A percentile compares a stretch with the other conserved stretches of the same genome.
Conservation (phyloP, 805 yeast genomes). For the Jamesozyma hellenica region DNA sequence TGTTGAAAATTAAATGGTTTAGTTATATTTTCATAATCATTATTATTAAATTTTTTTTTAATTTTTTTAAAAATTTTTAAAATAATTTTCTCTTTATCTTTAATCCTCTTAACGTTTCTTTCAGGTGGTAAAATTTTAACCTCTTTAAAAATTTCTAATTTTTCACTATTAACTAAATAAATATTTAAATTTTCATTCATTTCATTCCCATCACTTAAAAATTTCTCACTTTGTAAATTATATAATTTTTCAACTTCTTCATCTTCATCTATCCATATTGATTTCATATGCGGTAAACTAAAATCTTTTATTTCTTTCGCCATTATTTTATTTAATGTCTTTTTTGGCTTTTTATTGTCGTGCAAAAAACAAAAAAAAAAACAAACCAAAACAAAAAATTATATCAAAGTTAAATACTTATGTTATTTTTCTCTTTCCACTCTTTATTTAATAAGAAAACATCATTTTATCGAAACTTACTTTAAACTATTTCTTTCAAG, state of each 20-base stretch:
- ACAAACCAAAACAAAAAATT: neutral
- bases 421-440: too few relatives aligned
- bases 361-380: neutral
- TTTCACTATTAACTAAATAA: constrained; percentile 23
- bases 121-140: neutral
- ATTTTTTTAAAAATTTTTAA: constrained; percentile 16
- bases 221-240: constrained; percentile 16
- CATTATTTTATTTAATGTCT: too few relatives aligned
- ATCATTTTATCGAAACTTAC: too few relatives aligned
- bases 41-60: constrained; percentile 15
- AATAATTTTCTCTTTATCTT: constrained; percentile 4
- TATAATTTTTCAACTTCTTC: constrained; percentile 29
- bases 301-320: neutral
- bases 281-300: constrained; percentile 28
- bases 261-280: constrained; percentile 37
- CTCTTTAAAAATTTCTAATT: neutral
- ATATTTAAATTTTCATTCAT: constrained; percentile 2
- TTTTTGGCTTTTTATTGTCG: too few relatives aligned
- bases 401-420: too few relatives aligned
- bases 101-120: neutral
- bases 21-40: constrained; percentile 20
- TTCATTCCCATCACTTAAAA: constrained; percentile 2
- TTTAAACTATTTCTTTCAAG: too few relatives aligned
- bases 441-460: too few relatives aligned
- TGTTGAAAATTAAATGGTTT: constrained; percentile 33